Base-by-base conservation (phyloP, 192 early-diverging fungal genomes). In the Jimgerdemannia lactiflua region DNA sequence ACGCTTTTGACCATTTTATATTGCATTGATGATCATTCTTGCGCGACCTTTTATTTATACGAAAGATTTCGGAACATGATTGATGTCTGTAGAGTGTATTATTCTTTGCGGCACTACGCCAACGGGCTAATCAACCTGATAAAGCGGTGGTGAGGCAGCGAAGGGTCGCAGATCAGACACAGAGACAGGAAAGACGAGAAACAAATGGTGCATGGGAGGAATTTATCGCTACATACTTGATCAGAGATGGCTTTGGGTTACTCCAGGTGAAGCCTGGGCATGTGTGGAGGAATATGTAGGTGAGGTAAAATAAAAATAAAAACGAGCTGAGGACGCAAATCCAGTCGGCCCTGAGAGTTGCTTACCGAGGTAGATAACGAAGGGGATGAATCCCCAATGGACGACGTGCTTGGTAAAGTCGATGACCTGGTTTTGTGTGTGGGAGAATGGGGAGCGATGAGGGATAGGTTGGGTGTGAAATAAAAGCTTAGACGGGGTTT, bases 331-430 rank as follows among this genome's bases (percentile, higher is more conserved):
- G 29, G 40, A 68, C 9, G 7, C 18, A 9, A 67, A 65, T 65
- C 41, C 20, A 29, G 67, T 39, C 4, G 29, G 43, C 19, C 29
- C 29, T 29, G 29, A 29, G 29, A 29, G 40, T 19, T 10, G 40
- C 85, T 71, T 85, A 80, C 87, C 87, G 43, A 89, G 84, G 73
- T 89, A 89, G 71, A 89, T 82, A 69, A 89, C 86, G 65, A 87
- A 86, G 54, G 87, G 87, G 79, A 89, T 89, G 75, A 89, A 89
- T 8, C 87, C 87, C 81, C 84, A 89, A 74, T 89, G 87, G n/a
- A 89, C 75, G 59, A 89, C 78, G 41, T 82, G 83, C 82, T 89
- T 89, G 67, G 85, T 78, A 43, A 89, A 81, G 64, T 89, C 87
- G 71, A 76, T 68, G 64, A 77, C 75, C 79, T 80, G 67, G 49